These are phyloP conservation scores for Pythium phragmitis DNA, from an alignment of 352 stramenopile genomes.

Conservation along the genomic window DNA sequence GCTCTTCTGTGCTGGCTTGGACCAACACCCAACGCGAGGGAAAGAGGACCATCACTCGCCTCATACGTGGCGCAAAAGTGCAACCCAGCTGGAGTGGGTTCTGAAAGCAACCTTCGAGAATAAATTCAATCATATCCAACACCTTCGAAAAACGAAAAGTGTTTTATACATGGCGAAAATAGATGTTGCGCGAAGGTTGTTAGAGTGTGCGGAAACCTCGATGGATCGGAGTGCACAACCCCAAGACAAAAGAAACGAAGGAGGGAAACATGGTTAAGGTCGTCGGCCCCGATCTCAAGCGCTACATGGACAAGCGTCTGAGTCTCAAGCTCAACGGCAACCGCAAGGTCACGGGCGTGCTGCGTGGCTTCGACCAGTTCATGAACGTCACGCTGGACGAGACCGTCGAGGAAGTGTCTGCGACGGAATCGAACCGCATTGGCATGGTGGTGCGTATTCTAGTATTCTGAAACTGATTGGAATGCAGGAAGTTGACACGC, in stretches of 20 bases:
- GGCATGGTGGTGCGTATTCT: conserved; percentile 88
- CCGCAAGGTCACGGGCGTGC: conserved; percentile 90
- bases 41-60: conserved; percentile 24
- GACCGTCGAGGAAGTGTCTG: conserved; percentile 87
- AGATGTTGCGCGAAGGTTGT: conserved; percentile 17
- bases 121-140: conserved; percentile 7
- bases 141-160: neutral
- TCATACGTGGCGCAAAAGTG: conserved; percentile 21
- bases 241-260: conserved; percentile 13
- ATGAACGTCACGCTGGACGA: conserved; percentile 97
- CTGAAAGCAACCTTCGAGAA: conserved; percentile 20
- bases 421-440: conserved; percentile 86
- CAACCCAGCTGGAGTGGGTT: conserved; percentile 10
- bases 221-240: conserved; percentile 10
- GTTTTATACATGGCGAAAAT: conserved; percentile 14
- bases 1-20: neutral
- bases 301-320: conserved; percentile 95
- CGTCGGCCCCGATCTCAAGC: conserved; percentile 83
- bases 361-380: conserved; percentile 97
- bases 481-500: too few species aligned
- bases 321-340: conserved; percentile 95
- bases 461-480: neutral
- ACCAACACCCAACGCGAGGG: conserved; percentile 16
- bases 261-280: conserved; percentile 65
- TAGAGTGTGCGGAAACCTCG: neutral